phyloP scores from a whole-genome alignment of 352 stramenopile genomes.

The Pythium monospermum region DNA sequence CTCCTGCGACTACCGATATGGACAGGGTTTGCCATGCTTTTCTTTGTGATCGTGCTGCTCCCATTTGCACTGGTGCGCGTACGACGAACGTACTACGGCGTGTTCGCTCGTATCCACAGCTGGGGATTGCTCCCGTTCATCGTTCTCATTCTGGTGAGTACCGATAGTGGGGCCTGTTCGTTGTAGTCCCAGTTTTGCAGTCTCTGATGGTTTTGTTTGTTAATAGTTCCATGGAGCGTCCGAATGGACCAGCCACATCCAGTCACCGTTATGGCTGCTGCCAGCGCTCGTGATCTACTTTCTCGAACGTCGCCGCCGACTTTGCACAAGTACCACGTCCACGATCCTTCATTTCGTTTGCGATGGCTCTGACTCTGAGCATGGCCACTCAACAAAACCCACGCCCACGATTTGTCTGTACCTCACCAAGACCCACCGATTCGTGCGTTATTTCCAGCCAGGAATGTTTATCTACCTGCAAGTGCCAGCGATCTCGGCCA shows the following conservation, averaged over 20 bases:
- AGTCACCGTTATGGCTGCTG: constrained; percentile 34
- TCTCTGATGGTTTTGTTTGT: constrained; percentile 3
- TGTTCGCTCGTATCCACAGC: constrained; percentile 28
- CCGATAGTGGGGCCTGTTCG: too few relatives aligned
- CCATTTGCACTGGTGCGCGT: constrained; percentile 22
- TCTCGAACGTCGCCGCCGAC: constrained; percentile 23
- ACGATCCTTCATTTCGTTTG: constrained; percentile 21
- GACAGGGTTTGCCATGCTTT: constrained; percentile 34
- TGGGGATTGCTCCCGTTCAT: constrained; percentile 30
- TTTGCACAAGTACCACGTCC: constrained; percentile 1
- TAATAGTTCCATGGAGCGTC: constrained; percentile 33
- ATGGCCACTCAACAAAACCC: neutral
- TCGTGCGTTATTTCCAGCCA: constrained; percentile 22
- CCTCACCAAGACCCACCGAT: constrained; percentile 27
- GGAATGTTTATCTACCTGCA: constrained; percentile 69
- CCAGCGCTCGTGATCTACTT: constrained; percentile 25
- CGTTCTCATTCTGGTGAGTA: constrained; percentile 25
- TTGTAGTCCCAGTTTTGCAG: too few relatives aligned
- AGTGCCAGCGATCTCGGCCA: constrained; percentile 37
- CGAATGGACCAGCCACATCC: constrained; percentile 27
- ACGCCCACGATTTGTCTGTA: constrained; percentile 22
- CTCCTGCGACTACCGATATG: constrained; percentile 28
- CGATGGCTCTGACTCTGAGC: neutral
- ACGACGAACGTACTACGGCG: constrained; percentile 19
- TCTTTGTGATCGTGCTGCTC: constrained; percentile 21